phyloP scores from a whole-genome alignment of 2,329 filamentous ascomycete species.

The Fusarium sp. region DNA sequence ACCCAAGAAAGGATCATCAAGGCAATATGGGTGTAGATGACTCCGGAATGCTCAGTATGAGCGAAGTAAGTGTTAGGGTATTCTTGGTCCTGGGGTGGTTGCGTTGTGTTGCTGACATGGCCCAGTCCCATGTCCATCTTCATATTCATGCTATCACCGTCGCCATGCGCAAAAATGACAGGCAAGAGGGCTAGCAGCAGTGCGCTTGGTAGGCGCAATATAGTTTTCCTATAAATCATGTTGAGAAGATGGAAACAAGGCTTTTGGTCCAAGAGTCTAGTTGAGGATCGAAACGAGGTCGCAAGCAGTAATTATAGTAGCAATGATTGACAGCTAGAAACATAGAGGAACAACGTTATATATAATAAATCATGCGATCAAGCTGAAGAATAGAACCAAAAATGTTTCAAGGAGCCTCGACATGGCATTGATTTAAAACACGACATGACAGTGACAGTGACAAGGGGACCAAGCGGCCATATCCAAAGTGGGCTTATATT shows the following conservation, averaged over 20 bases:
- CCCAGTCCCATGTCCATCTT: slow-evolving; percentile 6
- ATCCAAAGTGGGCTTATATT: slow-evolving; percentile 16
- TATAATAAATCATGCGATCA: slow-evolving; percentile 15
- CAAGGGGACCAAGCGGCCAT: slow-evolving; percentile 1
- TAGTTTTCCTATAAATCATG: slow-evolving; percentile 4
- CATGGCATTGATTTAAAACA: slow-evolving; percentile 27
- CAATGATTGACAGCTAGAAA: background rate
- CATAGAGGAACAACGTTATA: background rate
- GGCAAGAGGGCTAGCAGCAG: slow-evolving; percentile 34
- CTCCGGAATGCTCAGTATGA: slow-evolving; percentile 61
- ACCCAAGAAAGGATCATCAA: slow-evolving; percentile 80
- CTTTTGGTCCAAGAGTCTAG: background rate
- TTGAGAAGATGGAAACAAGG: background rate
- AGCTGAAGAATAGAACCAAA: slow-evolving; percentile 4
- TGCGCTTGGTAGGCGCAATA: background rate
- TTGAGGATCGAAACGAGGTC: background rate
- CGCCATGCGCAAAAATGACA: slow-evolving; percentile 36
- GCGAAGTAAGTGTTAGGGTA: slow-evolving; percentile 69
- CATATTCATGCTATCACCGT: slow-evolving; percentile 21
- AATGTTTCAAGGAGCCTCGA: slow-evolving; percentile 30
- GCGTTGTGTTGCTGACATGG: slow-evolving; percentile 23
- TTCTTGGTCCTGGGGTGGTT: slow-evolving; percentile 45
- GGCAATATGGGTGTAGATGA: slow-evolving; percentile 76
- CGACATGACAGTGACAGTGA: background rate
- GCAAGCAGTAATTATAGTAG: slow-evolving; percentile 6